Evolutionary conservation across 2,329 filamentous ascomycete species (phyloP).

Genomic region (Sporothrix schenckii): DNA sequence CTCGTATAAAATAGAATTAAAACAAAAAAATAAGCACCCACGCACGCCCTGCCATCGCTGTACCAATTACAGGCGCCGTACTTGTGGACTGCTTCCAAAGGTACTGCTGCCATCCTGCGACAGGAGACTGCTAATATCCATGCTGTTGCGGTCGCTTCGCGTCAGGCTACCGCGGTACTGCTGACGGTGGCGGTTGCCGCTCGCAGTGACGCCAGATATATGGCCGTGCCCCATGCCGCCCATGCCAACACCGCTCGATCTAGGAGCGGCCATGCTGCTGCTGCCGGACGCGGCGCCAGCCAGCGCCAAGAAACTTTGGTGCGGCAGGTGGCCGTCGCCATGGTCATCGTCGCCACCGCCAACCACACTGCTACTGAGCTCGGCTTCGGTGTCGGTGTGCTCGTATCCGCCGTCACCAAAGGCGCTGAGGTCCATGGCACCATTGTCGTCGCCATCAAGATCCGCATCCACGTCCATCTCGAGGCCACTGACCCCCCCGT

Average conservation of each 20-base stretch:
- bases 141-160: constrained; percentile 53
- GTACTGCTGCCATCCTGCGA: constrained; percentile 62
- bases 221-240: not conserved
- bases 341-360: constrained; percentile 39
- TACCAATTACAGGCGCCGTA: constrained; percentile 41
- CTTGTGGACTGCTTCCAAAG: constrained; percentile 58
- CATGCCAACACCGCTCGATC: constrained; percentile 19
- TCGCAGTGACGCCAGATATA: not conserved
- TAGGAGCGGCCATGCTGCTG: constrained; percentile 18
- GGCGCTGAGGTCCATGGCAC: constrained; percentile 32
- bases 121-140: constrained; percentile 61
- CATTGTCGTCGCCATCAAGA: constrained; percentile 62
- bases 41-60: not conserved
- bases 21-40: not conserved
- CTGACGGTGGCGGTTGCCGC: constrained; percentile 31
- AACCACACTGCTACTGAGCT: constrained; percentile 50
- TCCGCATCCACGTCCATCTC: constrained; percentile 67
- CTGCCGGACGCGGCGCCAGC: constrained; percentile 13
- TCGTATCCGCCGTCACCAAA: constrained; percentile 60
- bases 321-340: constrained; percentile 38
- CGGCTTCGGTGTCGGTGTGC: constrained; percentile 75
- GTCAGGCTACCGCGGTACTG: constrained; percentile 46
- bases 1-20: not conserved
- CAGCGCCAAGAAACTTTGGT: constrained; percentile 32
- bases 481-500: constrained; percentile 36